phyloP scores from a whole-genome alignment of 164 flowering plant genomes.

The Kingdonia uniflora region DNA sequence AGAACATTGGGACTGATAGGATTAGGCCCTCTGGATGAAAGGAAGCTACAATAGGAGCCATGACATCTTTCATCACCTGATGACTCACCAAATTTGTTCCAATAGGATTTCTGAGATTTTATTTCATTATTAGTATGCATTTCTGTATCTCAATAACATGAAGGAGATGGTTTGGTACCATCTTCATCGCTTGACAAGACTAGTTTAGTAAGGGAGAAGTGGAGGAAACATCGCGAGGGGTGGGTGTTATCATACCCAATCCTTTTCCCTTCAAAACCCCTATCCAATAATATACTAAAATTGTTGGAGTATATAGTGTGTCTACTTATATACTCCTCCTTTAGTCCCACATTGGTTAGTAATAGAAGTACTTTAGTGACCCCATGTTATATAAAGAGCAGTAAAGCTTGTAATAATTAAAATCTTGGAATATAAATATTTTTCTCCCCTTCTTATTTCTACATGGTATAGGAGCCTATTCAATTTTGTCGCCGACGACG shows the following conservation, averaged over 20 bases:
- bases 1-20: not conserved
- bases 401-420: too few relatives aligned
- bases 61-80: not conserved
- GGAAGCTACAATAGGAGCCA: not conserved
- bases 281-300: constrained; percentile 16
- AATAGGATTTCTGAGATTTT: not conserved
- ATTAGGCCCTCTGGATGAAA: not conserved
- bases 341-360: too few relatives aligned
- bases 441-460: too few relatives aligned
- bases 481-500: too few relatives aligned
- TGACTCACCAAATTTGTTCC: not conserved
- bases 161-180: not conserved
- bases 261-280: constrained; percentile 11
- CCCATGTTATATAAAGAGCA: too few relatives aligned
- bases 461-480: too few relatives aligned
- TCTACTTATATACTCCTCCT: too few relatives aligned
- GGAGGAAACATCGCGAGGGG: not conserved
- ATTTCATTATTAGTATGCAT: not conserved
- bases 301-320: too few relatives aligned
- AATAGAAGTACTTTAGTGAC: too few relatives aligned
- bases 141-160: not conserved
- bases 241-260: constrained; percentile 11
- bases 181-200: too few relatives aligned
- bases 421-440: too few relatives aligned
- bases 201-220: constrained; percentile 11